phyloP scores from a whole-genome alignment of 2,329 filamentous ascomycete species.

The Aspergillus hiratsukae region DNA sequence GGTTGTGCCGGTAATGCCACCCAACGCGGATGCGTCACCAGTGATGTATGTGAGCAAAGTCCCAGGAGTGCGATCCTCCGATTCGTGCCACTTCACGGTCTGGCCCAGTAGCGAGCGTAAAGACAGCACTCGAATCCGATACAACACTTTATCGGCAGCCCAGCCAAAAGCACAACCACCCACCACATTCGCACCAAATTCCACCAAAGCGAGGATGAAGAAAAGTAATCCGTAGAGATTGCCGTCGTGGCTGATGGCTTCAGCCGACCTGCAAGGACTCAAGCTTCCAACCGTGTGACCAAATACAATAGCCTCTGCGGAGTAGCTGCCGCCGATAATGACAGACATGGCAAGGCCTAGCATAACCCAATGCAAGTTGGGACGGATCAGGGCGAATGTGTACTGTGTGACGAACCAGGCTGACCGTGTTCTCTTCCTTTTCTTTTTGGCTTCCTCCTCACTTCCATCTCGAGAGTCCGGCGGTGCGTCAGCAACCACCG shows the following conservation, averaged over 20 bases:
- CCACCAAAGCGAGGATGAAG: conserved; percentile 55
- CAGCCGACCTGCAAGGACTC: conserved; percentile 48
- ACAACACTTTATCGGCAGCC: conserved; percentile 60
- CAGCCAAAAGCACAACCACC: conserved; percentile 55
- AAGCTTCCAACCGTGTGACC: conserved; percentile 55
- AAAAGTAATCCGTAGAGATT: conserved; percentile 54
- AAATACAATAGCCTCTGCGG: conserved; percentile 54
- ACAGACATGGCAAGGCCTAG: conserved; percentile 50
- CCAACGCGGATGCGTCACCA: conserved; percentile 61
- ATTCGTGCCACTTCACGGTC: conserved; percentile 65
- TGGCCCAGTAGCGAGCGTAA: conserved; percentile 61
- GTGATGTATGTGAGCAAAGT: conserved; percentile 63
- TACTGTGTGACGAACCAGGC: conserved; percentile 24
- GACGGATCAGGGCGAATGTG: conserved; percentile 39
- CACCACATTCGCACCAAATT: conserved; percentile 56
- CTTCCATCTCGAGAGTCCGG: conserved; percentile 8
- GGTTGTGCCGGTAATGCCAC: conserved; percentile 65
- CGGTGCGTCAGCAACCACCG: conserved; percentile 10
- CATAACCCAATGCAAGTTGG: conserved; percentile 41
- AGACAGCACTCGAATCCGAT: conserved; percentile 57
- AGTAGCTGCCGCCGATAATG: conserved; percentile 54
- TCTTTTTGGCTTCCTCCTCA: conserved; percentile 11
- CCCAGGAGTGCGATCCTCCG: conserved; percentile 56
- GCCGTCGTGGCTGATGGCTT: conserved; percentile 47
- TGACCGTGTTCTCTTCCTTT: conserved; percentile 14